A percentile compares a stretch with the other conserved stretches of the same genome.
phyloP scores from a whole-genome alignment of 2,329 filamentous ascomycete genomes.

The Microsporum ferrugineum region DNA sequence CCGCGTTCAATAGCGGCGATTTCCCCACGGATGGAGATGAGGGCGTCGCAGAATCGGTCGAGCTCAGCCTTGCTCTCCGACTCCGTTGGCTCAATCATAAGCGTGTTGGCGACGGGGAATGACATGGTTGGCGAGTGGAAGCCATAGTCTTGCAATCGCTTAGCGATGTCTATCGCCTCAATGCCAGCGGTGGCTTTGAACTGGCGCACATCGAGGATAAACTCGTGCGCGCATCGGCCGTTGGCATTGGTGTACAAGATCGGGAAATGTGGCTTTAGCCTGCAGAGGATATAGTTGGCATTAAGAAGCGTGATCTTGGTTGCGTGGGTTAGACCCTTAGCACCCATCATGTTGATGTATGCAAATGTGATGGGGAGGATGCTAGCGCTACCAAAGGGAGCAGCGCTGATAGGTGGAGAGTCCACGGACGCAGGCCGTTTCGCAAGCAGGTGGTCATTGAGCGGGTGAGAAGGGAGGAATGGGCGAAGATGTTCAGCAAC shows the following conservation, averaged over 20 bases:
- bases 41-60: slow-evolving; percentile 81
- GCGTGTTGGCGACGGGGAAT: slow-evolving; percentile 86
- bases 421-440: slow-evolving; percentile 31
- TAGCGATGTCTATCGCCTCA: slow-evolving; percentile 90
- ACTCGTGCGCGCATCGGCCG: slow-evolving; percentile 88
- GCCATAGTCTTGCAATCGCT: slow-evolving; percentile 91
- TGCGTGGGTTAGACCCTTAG: slow-evolving; percentile 69
- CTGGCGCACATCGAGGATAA: slow-evolving; percentile 78
- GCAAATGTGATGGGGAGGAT: slow-evolving; percentile 92
- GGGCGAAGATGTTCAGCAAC: slow-evolving; percentile 69
- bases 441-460: slow-evolving; percentile 39
- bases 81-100: slow-evolving; percentile 97
- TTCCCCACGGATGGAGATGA: slow-evolving; percentile 76
- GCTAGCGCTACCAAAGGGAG: slow-evolving; percentile 75
- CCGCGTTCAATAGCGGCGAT: slow-evolving; percentile 76
- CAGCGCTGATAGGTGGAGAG: slow-evolving; percentile 61
- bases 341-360: slow-evolving; percentile 90
- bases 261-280: slow-evolving; percentile 71
- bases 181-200: slow-evolving; percentile 75
- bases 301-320: slow-evolving; percentile 91
- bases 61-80: slow-evolving; percentile 85
- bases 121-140: slow-evolving; percentile 97
- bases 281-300: slow-evolving; percentile 89
- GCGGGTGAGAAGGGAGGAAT: slow-evolving; percentile 62
- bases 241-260: slow-evolving; percentile 90